Base-by-base conservation (phyloP, 495 filamentous ascomycete genomes). In the Xylaria acuta region DNA sequence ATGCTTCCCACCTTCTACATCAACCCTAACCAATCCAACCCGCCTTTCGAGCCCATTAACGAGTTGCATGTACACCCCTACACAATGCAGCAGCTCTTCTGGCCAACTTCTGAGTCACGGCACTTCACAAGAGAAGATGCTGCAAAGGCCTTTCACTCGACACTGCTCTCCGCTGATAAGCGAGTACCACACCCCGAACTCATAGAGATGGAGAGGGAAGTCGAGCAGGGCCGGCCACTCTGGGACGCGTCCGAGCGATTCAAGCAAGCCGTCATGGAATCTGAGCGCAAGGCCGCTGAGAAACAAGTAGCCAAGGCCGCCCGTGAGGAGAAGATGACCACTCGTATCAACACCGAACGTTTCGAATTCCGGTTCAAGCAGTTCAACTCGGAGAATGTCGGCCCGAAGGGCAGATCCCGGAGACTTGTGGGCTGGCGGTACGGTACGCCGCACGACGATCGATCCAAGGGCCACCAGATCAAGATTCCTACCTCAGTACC, bases 181-280 rank as follows among this genome's bases (percentile, higher is more conserved):
- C 91, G 93, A 76, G 93, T 98, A 60, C 94, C 94, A 8, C 94
- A 97, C 79, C 94, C 95, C 2, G 92, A 97, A 76, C 84, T 98
- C 53, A 85, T 97, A 25, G 77, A 86, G 40, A 79, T 90, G 67
- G 91, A 93, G 73, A 84, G 80, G 67, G 87, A 89, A 65, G 72
- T 79, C 4, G 22, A 14, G n/a, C 75, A 80, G 47, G 82, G 81
- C 8, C 67, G 77, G 72, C 78, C 81, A 1, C 27, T 60, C n/a
- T 74, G 54, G 59, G 76, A 77, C 4, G 73, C 74, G n/a, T 70
- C 80, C 4, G 73, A 80, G 36, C 80, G 82, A 16, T 81, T 90
- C 63, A 78, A 82, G 67, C 34, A 75, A 36, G 75, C 64, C 32
- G 77, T 77, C 32, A 74, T 82, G 67, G 74, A 77, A 58, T 81